Conservation (phyloP, 164 flowering plant species). For the Magnolia sinica region DNA sequence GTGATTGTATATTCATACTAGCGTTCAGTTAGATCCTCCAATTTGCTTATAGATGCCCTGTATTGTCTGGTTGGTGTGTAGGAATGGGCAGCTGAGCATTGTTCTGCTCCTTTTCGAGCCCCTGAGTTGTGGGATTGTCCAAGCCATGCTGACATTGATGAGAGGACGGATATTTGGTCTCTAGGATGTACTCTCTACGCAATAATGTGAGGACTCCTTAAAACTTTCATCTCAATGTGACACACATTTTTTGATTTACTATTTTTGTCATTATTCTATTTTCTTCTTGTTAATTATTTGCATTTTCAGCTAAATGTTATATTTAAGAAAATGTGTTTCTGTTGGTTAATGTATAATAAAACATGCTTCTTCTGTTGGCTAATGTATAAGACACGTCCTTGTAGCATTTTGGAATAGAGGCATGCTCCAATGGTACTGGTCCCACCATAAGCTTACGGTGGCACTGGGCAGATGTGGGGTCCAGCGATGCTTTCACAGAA, state of each 20-base stretch:
- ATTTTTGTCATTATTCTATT: background rate
- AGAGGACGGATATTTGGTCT: conserved; percentile 97
- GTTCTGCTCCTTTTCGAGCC: conserved; percentile 92
- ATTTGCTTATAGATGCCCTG: background rate
- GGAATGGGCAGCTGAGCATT: conserved; percentile 99
- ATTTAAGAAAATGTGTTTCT: background rate
- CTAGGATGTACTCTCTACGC: conserved; percentile 94
- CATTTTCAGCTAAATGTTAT: background rate
- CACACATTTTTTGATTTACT: background rate
- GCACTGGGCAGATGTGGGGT: too few relatives aligned
- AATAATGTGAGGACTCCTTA: conserved; percentile 61
- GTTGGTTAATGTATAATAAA: background rate
- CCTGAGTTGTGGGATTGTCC: conserved; percentile 99
- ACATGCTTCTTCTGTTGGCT: background rate
- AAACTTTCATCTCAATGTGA: conserved; percentile 5
- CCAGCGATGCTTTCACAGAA: too few relatives aligned
- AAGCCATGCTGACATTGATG: conserved; percentile 88
- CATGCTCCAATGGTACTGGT: too few relatives aligned
- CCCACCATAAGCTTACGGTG: too few relatives aligned
- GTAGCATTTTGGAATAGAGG: too few relatives aligned
- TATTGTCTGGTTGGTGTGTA: conserved; percentile 23
- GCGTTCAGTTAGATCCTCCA: background rate
- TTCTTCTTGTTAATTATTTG: background rate
- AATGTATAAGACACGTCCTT: too few relatives aligned
- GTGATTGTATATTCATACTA: background rate